Conservation (phyloP, 208 protist genomes). For the Balamuthia mandrillaris region DNA sequence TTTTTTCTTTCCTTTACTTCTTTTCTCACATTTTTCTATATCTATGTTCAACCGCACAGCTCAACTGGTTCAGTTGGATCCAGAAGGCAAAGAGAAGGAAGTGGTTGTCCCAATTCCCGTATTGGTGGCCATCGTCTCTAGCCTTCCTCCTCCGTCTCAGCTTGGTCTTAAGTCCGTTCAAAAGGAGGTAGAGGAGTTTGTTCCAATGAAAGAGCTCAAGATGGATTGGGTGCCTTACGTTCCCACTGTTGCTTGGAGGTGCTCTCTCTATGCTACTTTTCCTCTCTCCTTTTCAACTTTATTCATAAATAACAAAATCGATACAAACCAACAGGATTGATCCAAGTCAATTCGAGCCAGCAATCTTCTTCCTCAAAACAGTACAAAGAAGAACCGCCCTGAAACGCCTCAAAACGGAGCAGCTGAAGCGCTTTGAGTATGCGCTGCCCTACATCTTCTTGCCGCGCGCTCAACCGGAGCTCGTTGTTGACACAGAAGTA, state of each 20-base stretch:
- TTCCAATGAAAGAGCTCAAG: conserved; percentile 49
- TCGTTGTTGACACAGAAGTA: conserved; percentile 30
- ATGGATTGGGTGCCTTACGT: conserved; percentile 50
- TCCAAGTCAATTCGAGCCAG: background rate
- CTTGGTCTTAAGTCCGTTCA: conserved; percentile 47
- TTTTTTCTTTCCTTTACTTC: background rate
- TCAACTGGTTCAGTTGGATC: background rate
- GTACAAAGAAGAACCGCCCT: conserved; percentile 16
- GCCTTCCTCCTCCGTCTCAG: conserved; percentile 26
- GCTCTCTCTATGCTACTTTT: background rate
- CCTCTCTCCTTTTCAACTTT: background rate
- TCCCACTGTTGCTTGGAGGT: conserved; percentile 26
- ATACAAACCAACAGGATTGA: background rate
- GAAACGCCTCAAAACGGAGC: conserved; percentile 40
- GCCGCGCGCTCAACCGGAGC: conserved; percentile 22
- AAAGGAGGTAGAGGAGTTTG: conserved; percentile 43
- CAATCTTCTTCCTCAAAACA: conserved; percentile 36
- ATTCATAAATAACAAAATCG: background rate
- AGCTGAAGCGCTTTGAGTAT: conserved; percentile 36
- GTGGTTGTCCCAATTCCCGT: conserved; percentile 37
- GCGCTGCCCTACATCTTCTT: conserved; percentile 49
- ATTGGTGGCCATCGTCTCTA: conserved; percentile 29
- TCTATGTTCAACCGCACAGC: too few species aligned
- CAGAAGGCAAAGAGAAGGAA: conserved; percentile 1
- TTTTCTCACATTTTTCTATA: conserved; percentile 9